A percentile compares a stretch with the other conserved stretches of the same genome.
phyloP scores from a whole-genome alignment of 2,329 filamentous ascomycete genomes.

The Trichoderma hamatum region DNA sequence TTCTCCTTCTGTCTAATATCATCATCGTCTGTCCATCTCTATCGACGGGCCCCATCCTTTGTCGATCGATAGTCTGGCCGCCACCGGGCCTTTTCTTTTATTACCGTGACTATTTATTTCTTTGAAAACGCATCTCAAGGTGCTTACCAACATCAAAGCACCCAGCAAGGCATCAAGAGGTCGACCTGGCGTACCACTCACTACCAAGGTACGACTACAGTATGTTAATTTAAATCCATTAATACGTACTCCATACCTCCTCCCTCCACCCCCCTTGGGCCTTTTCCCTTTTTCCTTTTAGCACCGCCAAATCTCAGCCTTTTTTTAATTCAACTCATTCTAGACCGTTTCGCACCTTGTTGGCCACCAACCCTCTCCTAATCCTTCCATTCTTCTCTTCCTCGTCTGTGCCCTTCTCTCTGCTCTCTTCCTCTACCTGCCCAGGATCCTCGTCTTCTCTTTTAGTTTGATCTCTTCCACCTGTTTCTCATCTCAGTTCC shows the following conservation, averaged over 20 bases:
- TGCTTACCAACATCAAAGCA: neutral
- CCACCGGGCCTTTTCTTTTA: neutral
- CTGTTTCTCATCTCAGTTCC: slow-evolving; percentile 19
- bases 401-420: neutral
- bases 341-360: slow-evolving; percentile 4
- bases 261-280: slow-evolving; percentile 27
- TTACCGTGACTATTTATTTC: neutral
- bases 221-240: neutral
- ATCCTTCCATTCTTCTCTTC: neutral
- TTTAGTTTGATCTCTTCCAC: neutral
- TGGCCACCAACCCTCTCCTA: neutral
- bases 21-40: neutral
- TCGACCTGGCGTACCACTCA: neutral
- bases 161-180: neutral
- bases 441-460: neutral
- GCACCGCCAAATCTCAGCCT: slow-evolving; percentile 23
- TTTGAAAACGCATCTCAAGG: neutral
- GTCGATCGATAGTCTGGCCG: neutral
- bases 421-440: too few relatives aligned
- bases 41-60: neutral
- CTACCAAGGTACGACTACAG: neutral
- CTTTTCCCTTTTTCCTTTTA: slow-evolving; percentile 31
- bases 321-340: slow-evolving; percentile 18
- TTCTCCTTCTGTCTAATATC: neutral
- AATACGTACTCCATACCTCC: slow-evolving; percentile 7